Evolutionary conservation across 768 basidiomycete genomes (phyloP).

Genomic region (Neoboletus subvelutipes): DNA sequence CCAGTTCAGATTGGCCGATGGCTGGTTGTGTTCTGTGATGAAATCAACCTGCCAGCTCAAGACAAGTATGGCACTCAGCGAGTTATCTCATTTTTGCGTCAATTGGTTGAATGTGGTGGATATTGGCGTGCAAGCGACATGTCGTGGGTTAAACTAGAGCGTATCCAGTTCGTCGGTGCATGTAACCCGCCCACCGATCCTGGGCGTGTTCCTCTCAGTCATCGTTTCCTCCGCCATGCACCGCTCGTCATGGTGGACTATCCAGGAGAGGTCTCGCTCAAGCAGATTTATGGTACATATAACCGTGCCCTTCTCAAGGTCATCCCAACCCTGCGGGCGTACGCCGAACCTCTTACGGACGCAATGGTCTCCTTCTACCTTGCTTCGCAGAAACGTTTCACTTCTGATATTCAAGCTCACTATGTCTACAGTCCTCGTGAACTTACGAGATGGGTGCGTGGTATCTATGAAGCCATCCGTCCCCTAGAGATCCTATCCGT

Average conservation of each 20-base stretch:
- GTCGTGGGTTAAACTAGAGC: slow-evolving; percentile 95
- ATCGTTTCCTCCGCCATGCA: slow-evolving; percentile 96
- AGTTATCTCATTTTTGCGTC: slow-evolving; percentile 97
- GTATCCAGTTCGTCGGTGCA: slow-evolving; percentile 99
- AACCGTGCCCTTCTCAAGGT: slow-evolving; percentile 95
- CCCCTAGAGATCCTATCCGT: slow-evolving; percentile 92
- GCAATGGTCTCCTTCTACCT: slow-evolving; percentile 98
- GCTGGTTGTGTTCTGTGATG: slow-evolving; percentile 99
- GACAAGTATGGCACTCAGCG: slow-evolving; percentile 99
- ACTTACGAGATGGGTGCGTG: slow-evolving; percentile 95
- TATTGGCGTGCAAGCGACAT: slow-evolving; percentile 94
- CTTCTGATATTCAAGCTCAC: slow-evolving; percentile 95
- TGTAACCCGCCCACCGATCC: slow-evolving; percentile 99
- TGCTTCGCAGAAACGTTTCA: slow-evolving; percentile 91
- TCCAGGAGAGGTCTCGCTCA: slow-evolving; percentile 93
- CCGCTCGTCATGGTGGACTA: slow-evolving; percentile 99
- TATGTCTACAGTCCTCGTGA: slow-evolving; percentile 99
- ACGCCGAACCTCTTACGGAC: slow-evolving; percentile 91
- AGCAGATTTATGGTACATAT: slow-evolving; percentile 98
- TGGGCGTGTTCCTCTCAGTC: slow-evolving; percentile 96
- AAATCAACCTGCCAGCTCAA: slow-evolving; percentile 94
- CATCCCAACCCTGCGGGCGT: slow-evolving; percentile 87
- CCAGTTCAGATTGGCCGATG: slow-evolving; percentile 95
- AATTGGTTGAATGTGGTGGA: slow-evolving; percentile 91
- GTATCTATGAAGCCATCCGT: slow-evolving; percentile 94